Evolutionary conservation across 2,329 filamentous ascomycete species (phyloP).

Genomic region (Raffaelea arxii): DNA sequence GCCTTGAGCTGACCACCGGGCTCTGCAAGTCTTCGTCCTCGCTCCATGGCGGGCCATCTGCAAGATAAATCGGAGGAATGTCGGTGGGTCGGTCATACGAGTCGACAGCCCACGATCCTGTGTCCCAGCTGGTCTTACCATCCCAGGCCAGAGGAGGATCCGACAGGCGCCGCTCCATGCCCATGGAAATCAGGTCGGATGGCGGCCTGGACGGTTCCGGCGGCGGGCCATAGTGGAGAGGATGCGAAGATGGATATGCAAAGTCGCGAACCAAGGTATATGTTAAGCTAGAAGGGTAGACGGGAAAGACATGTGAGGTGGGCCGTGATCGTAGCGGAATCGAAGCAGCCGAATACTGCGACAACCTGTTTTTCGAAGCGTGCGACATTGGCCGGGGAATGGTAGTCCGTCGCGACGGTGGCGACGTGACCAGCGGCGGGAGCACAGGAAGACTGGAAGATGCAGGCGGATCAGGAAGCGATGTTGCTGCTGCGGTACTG

Average conservation of each 20-base stretch:
- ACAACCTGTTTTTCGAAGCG: constrained; percentile 71
- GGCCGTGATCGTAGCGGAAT: constrained; percentile 64
- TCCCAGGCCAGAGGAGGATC: constrained; percentile 75
- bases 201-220: constrained; percentile 60
- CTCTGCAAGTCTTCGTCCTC: constrained; percentile 94
- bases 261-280: constrained; percentile 95
- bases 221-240: constrained; percentile 88
- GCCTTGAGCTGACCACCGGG: constrained; percentile 74
- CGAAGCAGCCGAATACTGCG: constrained; percentile 70
- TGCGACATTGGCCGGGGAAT: constrained; percentile 62
- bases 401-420: constrained; percentile 46
- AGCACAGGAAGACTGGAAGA: too few relatives aligned
- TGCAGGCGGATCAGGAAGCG: too few relatives aligned
- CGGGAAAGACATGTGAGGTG: constrained; percentile 69
- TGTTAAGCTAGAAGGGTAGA: constrained; percentile 74
- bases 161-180: constrained; percentile 56
- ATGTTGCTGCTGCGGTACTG: too few relatives aligned
- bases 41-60: constrained; percentile 84
- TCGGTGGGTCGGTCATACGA: constrained; percentile 55
- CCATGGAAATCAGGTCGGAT: constrained; percentile 71
- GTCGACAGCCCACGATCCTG: constrained; percentile 36
- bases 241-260: constrained; percentile 74
- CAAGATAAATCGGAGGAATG: constrained; percentile 73
- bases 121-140: constrained; percentile 49
- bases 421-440: constrained; percentile 48